Percentiles rank a stretch among this genome's conserved stretches.
phyloP scores from a whole-genome alignment of 208 protist genomes.

The Phytomonas francai region DNA sequence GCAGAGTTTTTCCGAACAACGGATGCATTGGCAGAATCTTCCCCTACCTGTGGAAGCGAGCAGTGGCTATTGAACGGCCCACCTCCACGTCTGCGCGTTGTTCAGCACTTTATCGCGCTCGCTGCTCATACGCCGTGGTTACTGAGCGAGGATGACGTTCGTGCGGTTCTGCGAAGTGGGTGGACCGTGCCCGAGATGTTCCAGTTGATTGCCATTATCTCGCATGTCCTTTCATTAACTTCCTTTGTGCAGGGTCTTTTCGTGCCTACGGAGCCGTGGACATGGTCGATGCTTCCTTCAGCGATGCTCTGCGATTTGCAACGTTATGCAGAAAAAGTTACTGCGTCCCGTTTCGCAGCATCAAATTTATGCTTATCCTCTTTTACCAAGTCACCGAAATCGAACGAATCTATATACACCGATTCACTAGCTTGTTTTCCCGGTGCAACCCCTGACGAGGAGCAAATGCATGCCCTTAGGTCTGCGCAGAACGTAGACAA shows the following conservation, averaged over 20 bases:
- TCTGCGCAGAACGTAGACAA: not conserved
- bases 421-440: not conserved
- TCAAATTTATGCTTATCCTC: not conserved
- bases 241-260: slow-evolving; percentile 74
- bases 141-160: slow-evolving; percentile 37
- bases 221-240: slow-evolving; percentile 60
- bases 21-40: not conserved
- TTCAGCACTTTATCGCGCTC: slow-evolving; percentile 65
- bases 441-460: not conserved
- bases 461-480: not conserved
- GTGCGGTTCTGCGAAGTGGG: slow-evolving; percentile 26
- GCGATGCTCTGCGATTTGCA: slow-evolving; percentile 22
- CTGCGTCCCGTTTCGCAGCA: not conserved
- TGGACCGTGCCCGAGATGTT: slow-evolving; percentile 81
- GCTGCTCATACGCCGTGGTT: slow-evolving; percentile 76
- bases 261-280: slow-evolving; percentile 64
- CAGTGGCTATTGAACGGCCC: slow-evolving; percentile 59
- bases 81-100: slow-evolving; percentile 36
- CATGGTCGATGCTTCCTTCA: slow-evolving; percentile 42
- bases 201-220: slow-evolving; percentile 56
- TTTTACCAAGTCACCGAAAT: not conserved
- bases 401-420: not conserved
- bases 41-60: slow-evolving; percentile 12
- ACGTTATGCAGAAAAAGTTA: slow-evolving; percentile 13
- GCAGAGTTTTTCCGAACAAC: not conserved